Base-by-base conservation (phyloP, 192 early-diverging fungal species). In the Cetraspora pellucida region DNA sequence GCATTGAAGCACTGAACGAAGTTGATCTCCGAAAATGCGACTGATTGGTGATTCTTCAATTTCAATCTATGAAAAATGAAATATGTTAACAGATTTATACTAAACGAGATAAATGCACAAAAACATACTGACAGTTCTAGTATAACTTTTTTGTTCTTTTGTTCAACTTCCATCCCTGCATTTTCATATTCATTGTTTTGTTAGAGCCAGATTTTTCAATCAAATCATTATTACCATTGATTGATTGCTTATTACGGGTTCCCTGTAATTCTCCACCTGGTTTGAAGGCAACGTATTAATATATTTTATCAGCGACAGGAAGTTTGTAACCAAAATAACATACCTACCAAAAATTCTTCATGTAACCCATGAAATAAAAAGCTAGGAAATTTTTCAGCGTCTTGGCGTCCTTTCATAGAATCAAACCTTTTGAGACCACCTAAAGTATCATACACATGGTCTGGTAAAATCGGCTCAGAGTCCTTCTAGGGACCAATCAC, bases 311-410 rank as follows among this genome's bases (percentile, higher is more conserved):
- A 44, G 8, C 10, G 19, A 46, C 11, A 37, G 4, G 6, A 68
- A 47, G 6, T 67, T 13, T 68, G 14, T 10, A 10, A 8, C 11
- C 9, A 11, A 9, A 64, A 44, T 16, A 10, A 77, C 47, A 79
- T 81, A 31, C 84, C 84, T 10, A 68, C 63, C 30, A 78, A 82
- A 78, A 95, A 86, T 78, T 99, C 98, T 74, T 98, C 96, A 81
- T 98, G 96, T 55, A 99, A 82, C 3, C 94, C 98, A 78, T 99
- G 93, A 58, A 99, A 80, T 9, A 99, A 78, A 78, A 93, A 97
- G 59, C 93, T 92, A 75, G 98, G 83, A 84, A 97, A 98, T 81
- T 99, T 97, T 61, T 98, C 94, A 2, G 96, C 95, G 77, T 99
- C 98, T 81, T 99, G 98, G 27, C 80, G 63, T 61, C 90, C 91